Base-by-base conservation (phyloP, 495 filamentous ascomycete species). In the Neurospora sp. region DNA sequence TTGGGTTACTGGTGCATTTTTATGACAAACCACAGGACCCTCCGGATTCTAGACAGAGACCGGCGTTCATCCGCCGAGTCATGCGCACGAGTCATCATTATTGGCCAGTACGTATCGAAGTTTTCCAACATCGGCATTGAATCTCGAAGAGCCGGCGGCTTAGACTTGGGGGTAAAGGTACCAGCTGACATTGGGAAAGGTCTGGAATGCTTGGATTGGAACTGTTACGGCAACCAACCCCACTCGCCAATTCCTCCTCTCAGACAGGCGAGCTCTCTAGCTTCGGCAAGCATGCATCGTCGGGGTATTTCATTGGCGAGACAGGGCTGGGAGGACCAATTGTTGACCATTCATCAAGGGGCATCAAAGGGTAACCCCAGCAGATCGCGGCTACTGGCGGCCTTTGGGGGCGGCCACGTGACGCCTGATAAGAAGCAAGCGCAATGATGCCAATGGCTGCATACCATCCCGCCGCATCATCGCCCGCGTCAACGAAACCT, bases 391-490 rank as follows among this genome's bases (percentile, higher is more conserved):
- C 75, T 82, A 82, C 74, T 73, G 54, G 73, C 80, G 80, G 80
- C 76, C 73, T 77, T 79, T 40, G 41, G 16, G 39, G 14, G 18
- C n/a, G 66, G 40, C 74, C 77, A 77, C 76, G 77, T 78, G 78
- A 77, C 75, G 70, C 70, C 72, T 75, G 78, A 81, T 79, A 79
- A 78, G 77, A 72, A 62, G 69, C 72, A 71, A 46, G 69, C 27
- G 54, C 54, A 66, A 66, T 66, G 54, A 66, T 66, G 54, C 54
- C 54, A 62, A 62, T 62, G 54, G 54, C 23, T 31, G 54, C 54
- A 62, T 62, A 16, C 54, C 75, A 76, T 42, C 27, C 44, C 70
- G 79, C 79, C 78, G 44, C 80, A 81, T 79, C 81, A 80, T 81
- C 72, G 75, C 60, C 71, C 46, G 74, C 76, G 74, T 77, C 75